phyloP scores from a whole-genome alignment of 2,329 filamentous ascomycete genomes.

The Cucurbitaria berberidis region DNA sequence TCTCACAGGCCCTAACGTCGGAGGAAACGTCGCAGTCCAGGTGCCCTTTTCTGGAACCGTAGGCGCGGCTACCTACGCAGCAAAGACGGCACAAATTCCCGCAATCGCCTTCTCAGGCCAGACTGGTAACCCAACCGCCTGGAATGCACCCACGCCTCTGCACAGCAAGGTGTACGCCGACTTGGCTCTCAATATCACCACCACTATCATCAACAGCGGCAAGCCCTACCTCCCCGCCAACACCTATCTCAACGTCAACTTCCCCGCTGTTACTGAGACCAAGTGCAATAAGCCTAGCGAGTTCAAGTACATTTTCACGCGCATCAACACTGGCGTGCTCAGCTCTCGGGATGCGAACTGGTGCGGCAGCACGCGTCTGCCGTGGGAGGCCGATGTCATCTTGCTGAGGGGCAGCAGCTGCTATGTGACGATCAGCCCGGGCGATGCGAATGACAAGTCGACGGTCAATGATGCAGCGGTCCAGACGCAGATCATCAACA shows the following conservation, averaged over 20 bases:
- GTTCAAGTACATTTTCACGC: slow-evolving; percentile 69
- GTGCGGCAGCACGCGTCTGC: slow-evolving; percentile 63
- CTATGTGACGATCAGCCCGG: slow-evolving; percentile 68
- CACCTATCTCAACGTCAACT: slow-evolving; percentile 73
- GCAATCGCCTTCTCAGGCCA: slow-evolving; percentile 71
- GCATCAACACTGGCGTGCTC: slow-evolving; percentile 58
- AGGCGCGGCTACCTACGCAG: slow-evolving; percentile 68
- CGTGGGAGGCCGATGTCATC: slow-evolving; percentile 64
- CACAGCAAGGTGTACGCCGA: slow-evolving; percentile 68
- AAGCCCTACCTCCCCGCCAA: slow-evolving; percentile 67
- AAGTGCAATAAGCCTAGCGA: slow-evolving; percentile 59
- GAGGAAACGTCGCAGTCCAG: slow-evolving; percentile 63
- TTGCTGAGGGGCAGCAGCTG: slow-evolving; percentile 56
- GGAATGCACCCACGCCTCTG: slow-evolving; percentile 57
- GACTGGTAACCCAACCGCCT: slow-evolving; percentile 59
- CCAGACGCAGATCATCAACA: slow-evolving; percentile 32
- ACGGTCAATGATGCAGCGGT: slow-evolving; percentile 58
- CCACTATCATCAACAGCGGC: slow-evolving; percentile 61
- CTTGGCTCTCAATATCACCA: slow-evolving; percentile 64
- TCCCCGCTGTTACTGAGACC: slow-evolving; percentile 58
- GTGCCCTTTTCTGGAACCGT: slow-evolving; percentile 70
- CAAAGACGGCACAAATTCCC: slow-evolving; percentile 61
- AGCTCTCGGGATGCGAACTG: slow-evolving; percentile 60
- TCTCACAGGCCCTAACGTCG: slow-evolving; percentile 69
- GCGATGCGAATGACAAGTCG: slow-evolving; percentile 64